phyloP scores from a whole-genome alignment of 2,329 filamentous ascomycete species.

The Botryosphaeria agaves region DNA sequence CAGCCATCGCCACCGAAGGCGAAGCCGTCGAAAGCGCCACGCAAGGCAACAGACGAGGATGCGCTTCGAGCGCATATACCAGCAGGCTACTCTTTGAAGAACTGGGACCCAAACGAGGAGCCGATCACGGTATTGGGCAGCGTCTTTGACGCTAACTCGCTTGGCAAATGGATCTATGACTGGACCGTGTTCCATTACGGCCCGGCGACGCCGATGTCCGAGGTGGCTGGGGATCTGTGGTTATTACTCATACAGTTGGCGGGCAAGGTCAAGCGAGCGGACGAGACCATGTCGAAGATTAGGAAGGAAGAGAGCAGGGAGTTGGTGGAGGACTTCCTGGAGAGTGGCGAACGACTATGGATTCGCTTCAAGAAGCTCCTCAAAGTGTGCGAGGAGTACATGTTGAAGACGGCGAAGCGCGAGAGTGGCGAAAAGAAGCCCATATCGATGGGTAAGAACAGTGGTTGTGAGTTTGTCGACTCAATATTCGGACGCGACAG shows the following conservation, averaged over 20 bases:
- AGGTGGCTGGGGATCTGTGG: conserved; percentile 91
- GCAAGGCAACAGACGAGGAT: conserved; percentile 47
- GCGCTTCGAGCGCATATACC: conserved; percentile 54
- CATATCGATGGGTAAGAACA: conserved; percentile 71
- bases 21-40: conserved; percentile 19
- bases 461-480: conserved; percentile 88
- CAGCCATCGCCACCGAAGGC: conserved; percentile 23
- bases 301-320: conserved; percentile 57
- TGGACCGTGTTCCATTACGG: conserved; percentile 92
- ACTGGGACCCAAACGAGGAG: conserved; percentile 90
- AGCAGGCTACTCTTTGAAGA: conserved; percentile 82
- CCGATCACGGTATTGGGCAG: conserved; percentile 89
- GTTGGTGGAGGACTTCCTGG: conserved; percentile 78
- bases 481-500: conserved; percentile 86
- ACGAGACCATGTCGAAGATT: conserved; percentile 59
- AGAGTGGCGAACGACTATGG: conserved; percentile 73
- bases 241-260: conserved; percentile 83
- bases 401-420: conserved; percentile 76
- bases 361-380: conserved; percentile 71
- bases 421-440: conserved; percentile 44
- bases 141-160: conserved; percentile 91
- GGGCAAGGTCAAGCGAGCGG: conserved; percentile 82
- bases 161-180: conserved; percentile 99
- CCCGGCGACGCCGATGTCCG: conserved; percentile 64
- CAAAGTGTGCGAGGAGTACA: conserved; percentile 82